Conservation (phyloP, 2,329 filamentous ascomycete species). For the Penicillium sp. region DNA sequence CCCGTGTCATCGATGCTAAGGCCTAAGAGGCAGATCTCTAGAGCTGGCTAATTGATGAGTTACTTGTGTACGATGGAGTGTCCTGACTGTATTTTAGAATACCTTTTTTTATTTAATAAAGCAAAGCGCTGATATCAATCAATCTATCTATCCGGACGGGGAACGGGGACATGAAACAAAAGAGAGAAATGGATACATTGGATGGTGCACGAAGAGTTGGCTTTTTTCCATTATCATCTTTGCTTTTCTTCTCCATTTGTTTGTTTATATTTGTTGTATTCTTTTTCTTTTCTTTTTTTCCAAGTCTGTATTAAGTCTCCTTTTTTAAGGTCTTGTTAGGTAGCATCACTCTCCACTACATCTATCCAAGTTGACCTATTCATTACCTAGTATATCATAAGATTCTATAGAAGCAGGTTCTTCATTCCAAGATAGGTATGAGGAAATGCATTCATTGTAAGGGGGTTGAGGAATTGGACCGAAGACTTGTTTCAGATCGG, state of each 20-base stretch:
- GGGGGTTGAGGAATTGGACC: too few relatives aligned
- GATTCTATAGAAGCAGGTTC: too few relatives aligned
- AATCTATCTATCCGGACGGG: background rate
- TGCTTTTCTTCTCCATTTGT: conserved; percentile 1
- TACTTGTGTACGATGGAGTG: conserved; percentile 10
- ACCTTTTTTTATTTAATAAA: conserved; percentile 3
- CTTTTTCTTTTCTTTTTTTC: background rate
- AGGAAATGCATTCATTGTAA: too few relatives aligned
- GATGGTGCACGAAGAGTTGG: conserved; percentile 16
- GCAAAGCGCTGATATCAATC: conserved; percentile 32
- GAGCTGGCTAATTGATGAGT: conserved; percentile 23
- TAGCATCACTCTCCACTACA: conserved; percentile 11
- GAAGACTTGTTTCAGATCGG: too few relatives aligned
- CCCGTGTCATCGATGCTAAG: conserved; percentile 56
- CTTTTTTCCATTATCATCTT: background rate
- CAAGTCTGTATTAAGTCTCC: conserved; percentile 12
- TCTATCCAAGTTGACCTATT: background rate
- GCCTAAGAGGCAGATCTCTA: background rate
- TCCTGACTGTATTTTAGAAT: conserved; percentile 6
- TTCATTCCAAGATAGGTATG: too few relatives aligned
- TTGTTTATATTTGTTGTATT: conserved; percentile 2
- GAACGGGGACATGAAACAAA: conserved; percentile 13
- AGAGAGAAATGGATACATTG: conserved; percentile 9
- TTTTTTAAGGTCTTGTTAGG: conserved; percentile 9
- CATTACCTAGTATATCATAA: too few relatives aligned